phyloP scores from a whole-genome alignment of 2,329 filamentous ascomycete genomes.

The Teratosphaeria destructans region DNA sequence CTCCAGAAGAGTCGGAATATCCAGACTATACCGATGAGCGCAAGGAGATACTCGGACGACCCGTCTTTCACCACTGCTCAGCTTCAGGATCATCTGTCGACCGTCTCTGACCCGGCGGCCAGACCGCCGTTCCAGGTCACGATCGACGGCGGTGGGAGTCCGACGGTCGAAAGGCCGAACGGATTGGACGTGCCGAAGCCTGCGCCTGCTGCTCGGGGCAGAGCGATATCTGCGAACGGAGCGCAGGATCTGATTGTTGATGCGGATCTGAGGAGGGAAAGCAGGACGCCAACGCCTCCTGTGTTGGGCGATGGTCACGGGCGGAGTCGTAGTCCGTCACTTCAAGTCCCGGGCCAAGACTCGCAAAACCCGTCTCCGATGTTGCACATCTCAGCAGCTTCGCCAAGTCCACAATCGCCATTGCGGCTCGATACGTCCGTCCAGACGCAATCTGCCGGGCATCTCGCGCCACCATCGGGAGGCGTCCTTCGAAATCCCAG shows the following conservation, averaged over 20 bases:
- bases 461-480: constrained; percentile 1
- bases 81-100: constrained; percentile 37
- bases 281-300: neutral
- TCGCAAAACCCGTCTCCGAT: constrained; percentile 3
- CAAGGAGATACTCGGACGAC: constrained; percentile 61
- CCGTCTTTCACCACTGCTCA: constrained; percentile 36
- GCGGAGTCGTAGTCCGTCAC: neutral
- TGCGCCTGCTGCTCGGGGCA: constrained; percentile 19
- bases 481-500: neutral
- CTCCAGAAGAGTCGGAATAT: constrained; percentile 72
- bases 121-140: constrained; percentile 19
- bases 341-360: constrained; percentile 1
- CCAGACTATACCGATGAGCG: constrained; percentile 53
- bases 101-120: constrained; percentile 37
- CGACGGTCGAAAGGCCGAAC: constrained; percentile 3
- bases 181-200: constrained; percentile 20
- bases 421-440: neutral
- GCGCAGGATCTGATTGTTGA: constrained; percentile 39
- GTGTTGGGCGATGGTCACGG: neutral
- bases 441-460: neutral
- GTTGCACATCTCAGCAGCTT: constrained; percentile 2
- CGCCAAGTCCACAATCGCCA: neutral
- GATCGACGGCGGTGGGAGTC: constrained; percentile 1
- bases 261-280: constrained; percentile 14
- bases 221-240: constrained; percentile 53